phyloP scores from a whole-genome alignment of 805 yeast genomes.

The Hemisphaericaspora nanyangensis region DNA sequence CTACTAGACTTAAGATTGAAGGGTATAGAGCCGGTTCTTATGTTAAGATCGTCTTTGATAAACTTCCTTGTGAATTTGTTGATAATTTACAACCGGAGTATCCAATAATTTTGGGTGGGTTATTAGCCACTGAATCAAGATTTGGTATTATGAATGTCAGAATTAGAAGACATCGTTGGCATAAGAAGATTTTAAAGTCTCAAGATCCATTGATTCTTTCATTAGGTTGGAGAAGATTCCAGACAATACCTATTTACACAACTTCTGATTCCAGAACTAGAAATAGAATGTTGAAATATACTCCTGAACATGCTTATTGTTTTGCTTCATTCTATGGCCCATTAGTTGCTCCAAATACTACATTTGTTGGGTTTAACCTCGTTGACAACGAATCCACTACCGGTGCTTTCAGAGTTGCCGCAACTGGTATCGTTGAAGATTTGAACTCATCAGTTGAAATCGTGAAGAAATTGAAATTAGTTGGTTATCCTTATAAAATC shows the following conservation, averaged over 20 bases:
- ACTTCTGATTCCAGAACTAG: constrained; percentile 97
- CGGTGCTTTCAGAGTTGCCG: constrained; percentile 90
- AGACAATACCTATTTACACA: constrained; percentile 91
- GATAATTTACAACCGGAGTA: constrained; percentile 80
- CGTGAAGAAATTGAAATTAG: constrained; percentile 91
- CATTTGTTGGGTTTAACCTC: constrained; percentile 91
- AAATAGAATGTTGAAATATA: constrained; percentile 95
- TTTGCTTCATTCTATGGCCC: constrained; percentile 97
- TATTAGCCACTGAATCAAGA: constrained; percentile 84
- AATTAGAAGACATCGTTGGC: constrained; percentile 98
- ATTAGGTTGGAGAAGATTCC: constrained; percentile 98
- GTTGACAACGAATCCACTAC: constrained; percentile 82
- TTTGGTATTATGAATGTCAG: constrained; percentile 92
- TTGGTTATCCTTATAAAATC: constrained; percentile 91
- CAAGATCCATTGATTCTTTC: constrained; percentile 94
- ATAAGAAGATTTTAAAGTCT: constrained; percentile 88
- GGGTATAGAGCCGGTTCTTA: constrained; percentile 94
- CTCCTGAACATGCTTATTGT: constrained; percentile 97
- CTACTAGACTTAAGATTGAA: constrained; percentile 76
- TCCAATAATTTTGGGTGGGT: constrained; percentile 88
- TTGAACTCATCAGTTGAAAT: constrained; percentile 87
- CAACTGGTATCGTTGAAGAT: constrained; percentile 95
- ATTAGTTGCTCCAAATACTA: constrained; percentile 93
- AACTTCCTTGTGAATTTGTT: constrained; percentile 84
- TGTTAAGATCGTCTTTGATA: constrained; percentile 81